Evolutionary conservation across 2,329 filamentous ascomycete species (phyloP).

Genomic region (Penicillium sp.): DNA sequence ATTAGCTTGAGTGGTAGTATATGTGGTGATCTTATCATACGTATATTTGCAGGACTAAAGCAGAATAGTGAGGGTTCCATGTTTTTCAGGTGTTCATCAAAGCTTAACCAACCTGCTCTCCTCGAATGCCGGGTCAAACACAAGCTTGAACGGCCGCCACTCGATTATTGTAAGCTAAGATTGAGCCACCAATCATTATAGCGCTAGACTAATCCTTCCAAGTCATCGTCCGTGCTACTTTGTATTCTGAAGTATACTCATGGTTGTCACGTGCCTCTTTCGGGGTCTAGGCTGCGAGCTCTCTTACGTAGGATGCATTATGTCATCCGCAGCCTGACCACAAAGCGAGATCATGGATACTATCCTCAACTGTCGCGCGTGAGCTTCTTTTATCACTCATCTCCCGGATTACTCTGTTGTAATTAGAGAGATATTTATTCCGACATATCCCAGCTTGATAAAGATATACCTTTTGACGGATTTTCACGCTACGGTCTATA

Average conservation of each 20-base stretch:
- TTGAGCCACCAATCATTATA: background rate
- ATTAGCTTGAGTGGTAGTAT: too few relatives aligned
- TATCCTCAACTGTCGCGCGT: slow-evolving; percentile 26
- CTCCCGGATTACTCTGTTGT: slow-evolving; percentile 9
- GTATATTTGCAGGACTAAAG: too few relatives aligned
- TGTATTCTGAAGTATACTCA: background rate
- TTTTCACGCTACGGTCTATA: background rate
- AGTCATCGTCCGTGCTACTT: background rate
- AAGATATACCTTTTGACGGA: background rate
- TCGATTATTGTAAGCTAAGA: background rate
- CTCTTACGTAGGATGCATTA: slow-evolving; percentile 32
- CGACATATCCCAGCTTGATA: background rate
- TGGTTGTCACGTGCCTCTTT: background rate
- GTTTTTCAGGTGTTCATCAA: too few relatives aligned
- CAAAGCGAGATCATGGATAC: slow-evolving; percentile 20
- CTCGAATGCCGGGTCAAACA: background rate
- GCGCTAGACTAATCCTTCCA: background rate
- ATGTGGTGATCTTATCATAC: too few relatives aligned
- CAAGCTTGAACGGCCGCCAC: background rate
- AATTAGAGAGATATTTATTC: slow-evolving; percentile 13
- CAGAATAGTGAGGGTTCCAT: too few relatives aligned
- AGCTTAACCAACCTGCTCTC: too few relatives aligned
- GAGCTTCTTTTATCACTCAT: slow-evolving; percentile 24
- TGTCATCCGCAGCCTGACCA: slow-evolving; percentile 32
- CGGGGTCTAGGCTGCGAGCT: slow-evolving; percentile 25